Conservation (phyloP, 805 yeast species). For the Pichia eremophila region DNA sequence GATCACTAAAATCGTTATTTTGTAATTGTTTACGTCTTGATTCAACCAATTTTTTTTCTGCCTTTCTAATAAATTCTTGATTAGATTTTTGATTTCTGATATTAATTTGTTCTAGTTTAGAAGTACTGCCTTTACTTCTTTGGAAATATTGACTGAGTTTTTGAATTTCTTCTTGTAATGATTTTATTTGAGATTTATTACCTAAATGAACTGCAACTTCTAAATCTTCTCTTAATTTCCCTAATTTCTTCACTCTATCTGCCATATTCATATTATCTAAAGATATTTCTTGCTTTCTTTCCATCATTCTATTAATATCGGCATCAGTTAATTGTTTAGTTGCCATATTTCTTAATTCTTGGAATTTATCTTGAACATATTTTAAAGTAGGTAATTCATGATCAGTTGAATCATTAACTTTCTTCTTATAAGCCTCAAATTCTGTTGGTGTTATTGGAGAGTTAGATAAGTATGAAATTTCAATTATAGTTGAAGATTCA, state of each 20-base stretch:
- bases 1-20: constrained; percentile 46
- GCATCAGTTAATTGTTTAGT: constrained; percentile 57
- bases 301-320: constrained; percentile 72
- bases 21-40: constrained; percentile 36
- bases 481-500: constrained; percentile 59
- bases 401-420: constrained; percentile 46
- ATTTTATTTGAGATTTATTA: constrained; percentile 33
- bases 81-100: constrained; percentile 80
- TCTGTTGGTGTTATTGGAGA: constrained; percentile 62
- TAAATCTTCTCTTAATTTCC: constrained; percentile 62
- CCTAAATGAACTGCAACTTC: constrained; percentile 61
- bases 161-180: constrained; percentile 38
- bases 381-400: constrained; percentile 52
- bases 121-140: constrained; percentile 27
- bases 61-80: constrained; percentile 65
- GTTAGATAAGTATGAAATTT: constrained; percentile 75
- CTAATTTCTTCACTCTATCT: constrained; percentile 68
- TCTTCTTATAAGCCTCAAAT: constrained; percentile 56
- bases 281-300: constrained; percentile 51
- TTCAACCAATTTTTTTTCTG: constrained; percentile 60
- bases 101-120: constrained; percentile 61
- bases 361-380: constrained; percentile 54
- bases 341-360: constrained; percentile 54
- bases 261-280: constrained; percentile 51
- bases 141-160: constrained; percentile 28